Conservation (phyloP, 371 early-diverging fungal genomes). For the Mortierella sp. region DNA sequence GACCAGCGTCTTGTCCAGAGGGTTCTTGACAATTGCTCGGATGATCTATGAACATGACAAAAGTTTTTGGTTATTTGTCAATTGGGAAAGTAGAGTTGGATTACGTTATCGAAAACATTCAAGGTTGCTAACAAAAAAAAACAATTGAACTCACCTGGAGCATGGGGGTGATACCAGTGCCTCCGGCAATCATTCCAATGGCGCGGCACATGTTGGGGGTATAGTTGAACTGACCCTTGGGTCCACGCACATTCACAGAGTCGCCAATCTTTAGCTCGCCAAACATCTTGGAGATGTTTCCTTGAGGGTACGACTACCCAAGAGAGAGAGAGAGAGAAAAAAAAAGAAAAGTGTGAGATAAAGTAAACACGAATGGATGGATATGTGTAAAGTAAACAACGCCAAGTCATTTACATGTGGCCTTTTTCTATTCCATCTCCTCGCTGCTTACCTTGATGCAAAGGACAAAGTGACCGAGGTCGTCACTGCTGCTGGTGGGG, state of each 20-base stretch:
- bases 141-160: conserved; percentile 47
- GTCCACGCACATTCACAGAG: conserved; percentile 86
- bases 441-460: conserved; percentile 84
- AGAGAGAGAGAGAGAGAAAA: background rate
- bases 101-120: background rate
- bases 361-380: too few relatives aligned
- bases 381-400: conserved; percentile 54
- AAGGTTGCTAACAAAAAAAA: background rate
- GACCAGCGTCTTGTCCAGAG: conserved; percentile 86
- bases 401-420: background rate
- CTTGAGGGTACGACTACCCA: conserved; percentile 86
- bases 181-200: conserved; percentile 90
- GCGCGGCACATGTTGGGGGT: conserved; percentile 83
- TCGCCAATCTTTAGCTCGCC: conserved; percentile 84
- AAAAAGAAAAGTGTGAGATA: background rate
- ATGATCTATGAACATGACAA: conserved; percentile 66
- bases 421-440: background rate
- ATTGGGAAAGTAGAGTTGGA: background rate
- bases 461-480: conserved; percentile 90
- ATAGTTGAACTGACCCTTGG: conserved; percentile 93
- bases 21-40: conserved; percentile 85
- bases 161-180: conserved; percentile 96
- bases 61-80: background rate
- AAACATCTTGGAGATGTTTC: conserved; percentile 87
- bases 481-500: conserved; percentile 88